Percentiles rank a stretch among this genome's conserved stretches.
Evolutionary conservation across 225 moss, liverwort and hornwort genomes (phyloP).

Genomic region (Marchantia paleacea): DNA sequence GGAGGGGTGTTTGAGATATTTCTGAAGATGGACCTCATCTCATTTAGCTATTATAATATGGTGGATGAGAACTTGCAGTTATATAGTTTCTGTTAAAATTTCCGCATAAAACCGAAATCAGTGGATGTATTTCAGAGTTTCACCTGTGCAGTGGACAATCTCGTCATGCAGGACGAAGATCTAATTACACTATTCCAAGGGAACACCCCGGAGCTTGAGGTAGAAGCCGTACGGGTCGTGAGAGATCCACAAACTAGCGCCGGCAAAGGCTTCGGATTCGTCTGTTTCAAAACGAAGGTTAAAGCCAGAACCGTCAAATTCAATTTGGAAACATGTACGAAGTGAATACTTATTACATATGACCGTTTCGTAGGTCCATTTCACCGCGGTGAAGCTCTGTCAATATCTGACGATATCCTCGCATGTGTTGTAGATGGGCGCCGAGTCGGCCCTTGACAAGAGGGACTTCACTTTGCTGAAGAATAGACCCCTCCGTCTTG

Average conservation of each 20-base stretch:
- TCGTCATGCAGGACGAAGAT: conserved; percentile 71
- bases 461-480: conserved; percentile 55
- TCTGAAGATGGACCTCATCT: neutral
- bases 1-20: neutral
- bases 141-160: neutral
- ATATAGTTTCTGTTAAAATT: neutral
- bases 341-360: too few relatives aligned
- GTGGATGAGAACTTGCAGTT: neutral
- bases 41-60: neutral
- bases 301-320: too few relatives aligned
- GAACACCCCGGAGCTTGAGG: conserved; percentile 57
- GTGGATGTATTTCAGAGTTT: neutral
- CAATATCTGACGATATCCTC: neutral
- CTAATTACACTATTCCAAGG: conserved; percentile 60
- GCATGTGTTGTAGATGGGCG: conserved; percentile 60
- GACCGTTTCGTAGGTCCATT: too few relatives aligned
- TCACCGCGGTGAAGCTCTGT: neutral
- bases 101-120: neutral
- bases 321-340: too few relatives aligned
- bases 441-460: conserved; percentile 61
- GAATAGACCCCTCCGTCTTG: conserved; percentile 67
- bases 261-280: conserved; percentile 90
- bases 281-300: conserved; percentile 90
- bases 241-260: conserved; percentile 90
- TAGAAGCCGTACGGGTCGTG: conserved; percentile 87